Evolutionary conservation across 1,284 basidiomycete genomes (phyloP), one percentile per base, ranked within the genome.

Genomic region (Boletus smithii): DNA sequence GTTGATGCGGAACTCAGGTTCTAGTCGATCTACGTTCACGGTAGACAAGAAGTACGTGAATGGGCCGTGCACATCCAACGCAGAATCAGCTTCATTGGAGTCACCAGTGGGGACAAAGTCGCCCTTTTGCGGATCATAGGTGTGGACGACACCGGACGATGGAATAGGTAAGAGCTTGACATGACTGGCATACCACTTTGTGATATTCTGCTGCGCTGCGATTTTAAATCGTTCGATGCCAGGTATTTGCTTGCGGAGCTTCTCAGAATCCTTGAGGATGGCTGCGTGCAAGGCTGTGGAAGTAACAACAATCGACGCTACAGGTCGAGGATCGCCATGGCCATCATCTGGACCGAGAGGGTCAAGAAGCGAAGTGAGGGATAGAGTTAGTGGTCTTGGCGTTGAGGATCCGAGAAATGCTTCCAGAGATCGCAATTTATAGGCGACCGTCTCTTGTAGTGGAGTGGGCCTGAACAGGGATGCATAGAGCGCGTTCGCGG

Each of bases 401-500:
- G 55, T 57, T 22, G 63, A 62, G 32, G 59, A 61, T 40, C 58
- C 56, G 46, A 81, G 58, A 59, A 74, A 80, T 1, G 71, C 69
- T 23, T 72, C 63, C 22, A 90, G 55, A 9, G 83, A 83, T 53
- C 73, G 72, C 23, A 88, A 68, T 51, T 68, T 74, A 60, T 81
- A 79, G 23, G 66, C 56, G 2, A 63, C 41, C 8, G 68, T 34
- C 4, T 62, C 59, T 6, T 58, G 49, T 7, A 55, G 50, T 10
- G 60, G 47, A 13, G 54, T 35, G 6, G 73, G 73, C 3, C 73
- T 76, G 56, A 81, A 87, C 36, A 82, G 66, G 37, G 74, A 85
- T 44, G 77, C 76, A 64, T 87, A 93, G n/a, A 97, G 73, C 0
- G 95, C 95, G 62, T 97, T 97, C 16, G 92, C 93, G n/a, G 94